phyloP scores from a whole-genome alignment of 75 land plant species.

The Larix kaempferi region DNA sequence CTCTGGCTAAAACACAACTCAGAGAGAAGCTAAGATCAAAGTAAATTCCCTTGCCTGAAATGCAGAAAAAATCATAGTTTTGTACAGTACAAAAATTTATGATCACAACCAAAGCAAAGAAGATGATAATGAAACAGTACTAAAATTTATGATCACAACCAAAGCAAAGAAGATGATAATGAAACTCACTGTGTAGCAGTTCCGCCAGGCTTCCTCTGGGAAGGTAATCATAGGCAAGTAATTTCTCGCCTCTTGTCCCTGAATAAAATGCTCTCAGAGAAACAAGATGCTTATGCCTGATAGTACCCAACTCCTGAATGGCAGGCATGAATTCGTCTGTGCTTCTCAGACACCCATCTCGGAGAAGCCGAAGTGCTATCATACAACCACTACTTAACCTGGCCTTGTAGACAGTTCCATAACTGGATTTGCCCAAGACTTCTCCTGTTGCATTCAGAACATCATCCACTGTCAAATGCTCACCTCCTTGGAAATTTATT shows the following conservation, averaged over 20 bases:
- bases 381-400: slow-evolving; percentile 24
- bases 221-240: slow-evolving; percentile 32
- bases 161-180: background rate
- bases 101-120: background rate
- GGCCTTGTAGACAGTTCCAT: slow-evolving; percentile 36
- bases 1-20: background rate
- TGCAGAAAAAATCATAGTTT: background rate
- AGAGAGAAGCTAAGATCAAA: background rate
- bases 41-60: background rate
- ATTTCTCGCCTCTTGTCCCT: slow-evolving; percentile 31
- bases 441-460: slow-evolving; percentile 44
- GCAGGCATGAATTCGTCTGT: slow-evolving; percentile 19
- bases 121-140: background rate
- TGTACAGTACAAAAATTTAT: background rate
- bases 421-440: slow-evolving; percentile 29
- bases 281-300: slow-evolving; percentile 26
- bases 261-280: slow-evolving; percentile 29
- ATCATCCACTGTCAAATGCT: slow-evolving; percentile 29
- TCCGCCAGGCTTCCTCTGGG: slow-evolving; percentile 29
- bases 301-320: slow-evolving; percentile 21
- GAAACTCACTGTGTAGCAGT: slow-evolving; percentile 26
- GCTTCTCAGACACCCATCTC: slow-evolving; percentile 27
- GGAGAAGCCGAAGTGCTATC: slow-evolving; percentile 31
- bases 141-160: background rate
- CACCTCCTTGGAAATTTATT: slow-evolving; percentile 30